These are phyloP conservation scores for Tetrapisispora namnaoensis DNA, from an alignment of 805 yeast genomes.

Conservation along the genomic window DNA sequence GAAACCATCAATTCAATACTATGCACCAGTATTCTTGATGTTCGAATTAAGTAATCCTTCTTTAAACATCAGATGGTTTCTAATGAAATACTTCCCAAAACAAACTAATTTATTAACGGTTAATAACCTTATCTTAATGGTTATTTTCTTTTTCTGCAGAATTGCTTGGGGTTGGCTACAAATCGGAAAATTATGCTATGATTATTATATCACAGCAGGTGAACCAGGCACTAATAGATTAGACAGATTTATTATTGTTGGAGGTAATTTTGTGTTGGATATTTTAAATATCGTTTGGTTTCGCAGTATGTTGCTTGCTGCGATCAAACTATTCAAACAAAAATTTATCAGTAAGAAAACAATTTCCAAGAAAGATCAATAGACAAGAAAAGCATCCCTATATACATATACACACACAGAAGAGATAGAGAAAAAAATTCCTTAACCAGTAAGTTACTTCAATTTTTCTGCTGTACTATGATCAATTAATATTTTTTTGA, in stretches of 20 bases:
- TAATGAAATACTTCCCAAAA: slow-evolving; percentile 27
- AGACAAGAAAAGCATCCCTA: not conserved
- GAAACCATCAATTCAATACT: slow-evolving; percentile 65
- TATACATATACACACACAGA: no score
- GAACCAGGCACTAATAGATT: slow-evolving; percentile 36
- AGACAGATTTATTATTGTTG: slow-evolving; percentile 29
- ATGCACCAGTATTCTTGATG: slow-evolving; percentile 66
- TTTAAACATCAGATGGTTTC: slow-evolving; percentile 82
- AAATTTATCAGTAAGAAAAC: not conserved
- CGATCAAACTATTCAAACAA: slow-evolving; percentile 30
- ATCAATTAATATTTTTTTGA: no score
- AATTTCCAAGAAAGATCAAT: slow-evolving; percentile 1
- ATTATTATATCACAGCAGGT: slow-evolving; percentile 35
- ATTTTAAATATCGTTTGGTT: slow-evolving; percentile 72
- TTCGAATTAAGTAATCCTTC: slow-evolving; percentile 87
- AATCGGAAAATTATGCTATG: slow-evolving; percentile 39
- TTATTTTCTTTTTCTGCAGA: slow-evolving; percentile 60
- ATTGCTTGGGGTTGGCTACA: slow-evolving; percentile 77
- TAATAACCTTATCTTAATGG: slow-evolving; percentile 40
- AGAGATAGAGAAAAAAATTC: no score
- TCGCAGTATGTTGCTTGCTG: slow-evolving; percentile 60
- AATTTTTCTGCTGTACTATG: no score
- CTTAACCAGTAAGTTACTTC: no score
- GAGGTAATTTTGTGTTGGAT: slow-evolving; percentile 51
- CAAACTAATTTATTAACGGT: slow-evolving; percentile 37